Evolutionary conservation across 2,329 filamentous ascomycete species (phyloP).

Genomic region (Curvularia lunata): DNA sequence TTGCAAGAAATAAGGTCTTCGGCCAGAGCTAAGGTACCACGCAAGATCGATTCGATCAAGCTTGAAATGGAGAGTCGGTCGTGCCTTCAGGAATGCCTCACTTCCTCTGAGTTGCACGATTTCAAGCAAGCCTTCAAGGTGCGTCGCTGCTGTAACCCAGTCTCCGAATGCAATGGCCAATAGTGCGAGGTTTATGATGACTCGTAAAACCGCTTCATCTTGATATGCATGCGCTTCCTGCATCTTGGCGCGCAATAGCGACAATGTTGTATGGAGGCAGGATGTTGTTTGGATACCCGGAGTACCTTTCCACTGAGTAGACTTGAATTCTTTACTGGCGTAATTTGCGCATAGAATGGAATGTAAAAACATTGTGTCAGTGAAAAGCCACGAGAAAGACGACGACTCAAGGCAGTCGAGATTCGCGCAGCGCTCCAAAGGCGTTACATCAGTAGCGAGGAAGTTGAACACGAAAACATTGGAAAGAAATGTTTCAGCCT

Average conservation of each 20-base stretch:
- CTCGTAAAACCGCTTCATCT: background rate
- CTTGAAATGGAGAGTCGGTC: background rate
- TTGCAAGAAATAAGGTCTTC: background rate
- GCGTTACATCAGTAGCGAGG: background rate
- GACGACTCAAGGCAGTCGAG: background rate
- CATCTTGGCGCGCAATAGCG: background rate
- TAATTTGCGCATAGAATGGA: conserved; percentile 1
- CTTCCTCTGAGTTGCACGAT: background rate
- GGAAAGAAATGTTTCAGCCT: background rate
- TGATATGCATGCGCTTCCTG: background rate
- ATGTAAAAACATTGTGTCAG: background rate
- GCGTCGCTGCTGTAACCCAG: background rate
- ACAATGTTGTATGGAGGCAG: background rate
- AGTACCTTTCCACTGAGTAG: background rate
- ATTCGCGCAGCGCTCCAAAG: conserved; percentile 1
- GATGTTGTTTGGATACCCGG: background rate
- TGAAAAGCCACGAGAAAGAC: background rate
- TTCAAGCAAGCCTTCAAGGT: background rate
- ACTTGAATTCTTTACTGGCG: background rate
- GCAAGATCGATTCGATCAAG: background rate
- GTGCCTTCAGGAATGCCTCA: background rate
- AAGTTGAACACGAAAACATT: background rate
- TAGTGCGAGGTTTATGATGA: background rate
- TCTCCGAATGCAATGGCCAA: background rate
- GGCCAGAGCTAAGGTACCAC: background rate